Evolutionary conservation across 1,139 yeast genomes (phyloP), one percentile per base, ranked within the genome.

Genomic region (Suhomyces taliae): DNA sequence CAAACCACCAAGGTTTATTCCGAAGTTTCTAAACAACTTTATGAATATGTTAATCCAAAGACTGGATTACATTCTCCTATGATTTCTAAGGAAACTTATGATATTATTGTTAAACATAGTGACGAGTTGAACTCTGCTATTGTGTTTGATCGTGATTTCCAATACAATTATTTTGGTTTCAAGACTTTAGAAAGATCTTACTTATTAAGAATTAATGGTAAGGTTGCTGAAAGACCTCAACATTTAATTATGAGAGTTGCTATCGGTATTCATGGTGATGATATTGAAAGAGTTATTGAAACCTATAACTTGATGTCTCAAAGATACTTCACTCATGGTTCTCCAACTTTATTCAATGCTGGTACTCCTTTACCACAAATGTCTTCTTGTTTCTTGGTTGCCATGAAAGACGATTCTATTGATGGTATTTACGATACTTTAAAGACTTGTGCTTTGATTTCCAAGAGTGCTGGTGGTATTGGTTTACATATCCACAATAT

Each of bases 1-100:
- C 96, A 88, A 72, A 91, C 98, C 48, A 87, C 91, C 58, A 89
- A 90, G 70, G 89, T 81, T 62, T 93, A 87, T 62, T 86, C 95
- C 40, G 86, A 83, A 59, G 96, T 90, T 49, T 73, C 89, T 48
- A 77, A 79, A 53, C 79, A 79, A 50, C 74, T 90, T 59, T 88
- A 81, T 66, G 76, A 75, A 50, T 87, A 87, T 62, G 70, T 82
- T 56, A 86, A 90, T 65, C 95, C 96, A 46, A 83, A 81, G 59
- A 88, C 86, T 39, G 85, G 76, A 32, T 70, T 69, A 57, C 85
- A 75, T 58, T 78, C 93, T 37, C 96, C 96, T 27, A 85, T 89
- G 91, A 82, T 90, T 51, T 83, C 95, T 8, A 73, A 84, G 51
- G 89, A 85, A 52, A 79, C 87, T 34, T 85, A 78, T 58, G 77